phyloP scores from a whole-genome alignment of 345 rosid genomes.

The Salix exigua region DNA sequence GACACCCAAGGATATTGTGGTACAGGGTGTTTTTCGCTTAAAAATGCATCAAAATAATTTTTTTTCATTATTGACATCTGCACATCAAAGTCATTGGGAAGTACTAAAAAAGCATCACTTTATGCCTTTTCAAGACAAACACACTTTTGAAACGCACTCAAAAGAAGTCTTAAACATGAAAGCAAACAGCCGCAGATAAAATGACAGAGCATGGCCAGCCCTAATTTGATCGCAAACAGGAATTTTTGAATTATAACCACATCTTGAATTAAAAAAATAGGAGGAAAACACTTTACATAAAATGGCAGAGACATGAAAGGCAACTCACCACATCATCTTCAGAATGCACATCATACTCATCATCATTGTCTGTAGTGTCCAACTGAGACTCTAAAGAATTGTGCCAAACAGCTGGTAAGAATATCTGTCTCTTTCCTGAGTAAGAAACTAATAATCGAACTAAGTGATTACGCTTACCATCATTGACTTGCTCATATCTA shows the following conservation, averaged over 20 bases:
- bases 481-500: conserved; percentile 31
- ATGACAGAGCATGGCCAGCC: background rate
- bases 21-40: too few species aligned
- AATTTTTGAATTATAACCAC: background rate
- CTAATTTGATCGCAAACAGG: background rate
- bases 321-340: conserved; percentile 73
- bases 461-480: conserved; percentile 42
- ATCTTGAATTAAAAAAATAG: background rate
- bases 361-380: conserved; percentile 54
- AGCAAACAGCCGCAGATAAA: background rate
- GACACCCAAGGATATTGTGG: background rate
- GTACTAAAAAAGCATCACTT: too few species aligned
- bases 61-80: too few species aligned
- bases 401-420: background rate
- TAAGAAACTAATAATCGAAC: conserved; percentile 3
- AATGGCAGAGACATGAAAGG: conserved; percentile 12
- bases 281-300: background rate
- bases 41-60: too few species aligned
- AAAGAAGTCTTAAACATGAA: too few species aligned
- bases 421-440: background rate
- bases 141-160: too few species aligned
- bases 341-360: conserved; percentile 55
- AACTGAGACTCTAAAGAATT: conserved; percentile 36
- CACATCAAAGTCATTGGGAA: too few species aligned
- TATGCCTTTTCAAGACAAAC: too few species aligned